Base-by-base conservation (phyloP, 2,329 filamentous ascomycete species). In the Cladorrhinum sp. region DNA sequence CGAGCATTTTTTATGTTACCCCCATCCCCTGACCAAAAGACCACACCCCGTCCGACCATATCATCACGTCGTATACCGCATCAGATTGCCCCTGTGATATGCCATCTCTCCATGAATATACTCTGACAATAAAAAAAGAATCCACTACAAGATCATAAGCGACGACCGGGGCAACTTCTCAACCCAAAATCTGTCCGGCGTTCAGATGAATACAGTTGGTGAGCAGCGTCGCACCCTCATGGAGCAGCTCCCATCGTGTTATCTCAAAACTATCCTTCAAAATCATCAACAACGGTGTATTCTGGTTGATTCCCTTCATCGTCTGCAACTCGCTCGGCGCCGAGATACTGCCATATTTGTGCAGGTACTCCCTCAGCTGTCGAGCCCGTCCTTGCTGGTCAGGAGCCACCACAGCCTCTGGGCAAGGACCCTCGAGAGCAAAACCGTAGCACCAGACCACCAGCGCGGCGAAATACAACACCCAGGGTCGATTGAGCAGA, bases 371-470 rank as follows among this genome's bases (percentile, higher is more conserved):
- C 57, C 88, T 84, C 92, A 97, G 96, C 69, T 94, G 88, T 46
- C 78, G 81, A 50, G 89, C 82, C 72, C 89, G 88, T 64, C 91
- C 88, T 14, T 86, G 82, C 54, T 81, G 80, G 1, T 80, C 87
- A 39, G 73, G 74, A 59, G 90, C 85, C 20, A 77, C 76, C 67
- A 75, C 81, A 55, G 76, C 70, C 3, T 74, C 76, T 6, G 81
- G 77, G 60, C 90, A 85, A 0, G 92, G 84, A 0, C 95, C 95
- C 67, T 98, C 95, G 20, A 96, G 79, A 0, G 94, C 92, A 72
- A 87, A 97, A 2, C 93, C 94, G 70, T 98, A 99, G 62, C 87
- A 92, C 95, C 95, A 99, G 1, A 98, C 90, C 21, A 97, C 91
- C 14, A 99, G 81, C 0, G 88, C 87, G 0, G 95, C 91, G 71